Evolutionary conservation across 129 eudicot genomes (phyloP).

Genomic region (Glebionis coronaria): DNA sequence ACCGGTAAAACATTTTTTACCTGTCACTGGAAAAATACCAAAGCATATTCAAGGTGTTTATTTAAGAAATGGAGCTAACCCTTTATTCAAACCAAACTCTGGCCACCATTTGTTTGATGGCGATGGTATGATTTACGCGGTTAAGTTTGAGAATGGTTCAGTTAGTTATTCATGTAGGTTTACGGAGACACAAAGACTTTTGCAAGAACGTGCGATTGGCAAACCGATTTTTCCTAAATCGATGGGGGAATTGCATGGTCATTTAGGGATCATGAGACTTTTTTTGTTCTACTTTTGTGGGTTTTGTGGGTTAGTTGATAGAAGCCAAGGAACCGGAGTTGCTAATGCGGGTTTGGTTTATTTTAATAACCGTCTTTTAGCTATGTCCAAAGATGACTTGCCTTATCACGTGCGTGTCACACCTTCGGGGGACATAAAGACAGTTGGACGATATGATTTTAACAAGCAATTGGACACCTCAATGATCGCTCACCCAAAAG

Average conservation of each 20-base stretch:
- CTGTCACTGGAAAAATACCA: constrained; percentile 37
- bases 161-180: constrained; percentile 44
- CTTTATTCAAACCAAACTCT: constrained; percentile 34
- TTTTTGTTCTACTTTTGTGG: constrained; percentile 37
- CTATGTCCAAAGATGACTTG: constrained; percentile 48
- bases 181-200: constrained; percentile 30
- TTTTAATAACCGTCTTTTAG: constrained; percentile 31
- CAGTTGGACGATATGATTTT: constrained; percentile 30
- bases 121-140: constrained; percentile 48
- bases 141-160: constrained; percentile 27
- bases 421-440: constrained; percentile 30
- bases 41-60: constrained; percentile 35
- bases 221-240: constrained; percentile 42
- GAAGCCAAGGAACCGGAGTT: constrained; percentile 34
- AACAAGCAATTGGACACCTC: constrained; percentile 25
- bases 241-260: constrained; percentile 49
- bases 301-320: constrained; percentile 36
- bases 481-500: constrained; percentile 52
- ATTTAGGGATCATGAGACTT: constrained; percentile 30
- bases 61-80: constrained; percentile 48
- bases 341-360: constrained; percentile 48
- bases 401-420: constrained; percentile 37
- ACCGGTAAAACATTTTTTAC: constrained; percentile 22
- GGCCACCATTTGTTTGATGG: constrained; percentile 54
- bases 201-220: constrained; percentile 37